phyloP scores from a whole-genome alignment of 208 protist genomes.

The Endotrypanum monterogeii region DNA sequence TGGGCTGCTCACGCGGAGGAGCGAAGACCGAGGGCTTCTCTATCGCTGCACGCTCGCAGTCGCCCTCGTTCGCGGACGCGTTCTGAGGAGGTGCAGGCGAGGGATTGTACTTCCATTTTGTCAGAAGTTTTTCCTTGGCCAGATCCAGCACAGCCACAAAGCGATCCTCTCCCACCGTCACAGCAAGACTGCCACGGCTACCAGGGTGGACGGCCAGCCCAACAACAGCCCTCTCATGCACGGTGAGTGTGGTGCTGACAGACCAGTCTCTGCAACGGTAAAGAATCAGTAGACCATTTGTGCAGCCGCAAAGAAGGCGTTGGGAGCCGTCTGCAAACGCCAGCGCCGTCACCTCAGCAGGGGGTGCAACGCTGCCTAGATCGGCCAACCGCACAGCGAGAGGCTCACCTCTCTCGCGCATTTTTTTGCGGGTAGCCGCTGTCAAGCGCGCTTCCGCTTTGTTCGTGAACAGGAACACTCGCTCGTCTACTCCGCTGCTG shows the following conservation, averaged over 20 bases:
- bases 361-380: slow-evolving; percentile 63
- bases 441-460: slow-evolving; percentile 50
- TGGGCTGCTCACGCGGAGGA: slow-evolving; percentile 38
- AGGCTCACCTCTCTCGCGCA: slow-evolving; percentile 43
- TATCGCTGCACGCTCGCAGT: slow-evolving; percentile 1
- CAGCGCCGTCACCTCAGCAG: slow-evolving; percentile 50
- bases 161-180: slow-evolving; percentile 65
- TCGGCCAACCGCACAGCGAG: slow-evolving; percentile 55
- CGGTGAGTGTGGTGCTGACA: slow-evolving; percentile 31
- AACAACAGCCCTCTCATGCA: slow-evolving; percentile 59
- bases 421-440: slow-evolving; percentile 24
- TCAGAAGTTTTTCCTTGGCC: slow-evolving; percentile 48
- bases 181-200: slow-evolving; percentile 48
- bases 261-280: slow-evolving; percentile 79
- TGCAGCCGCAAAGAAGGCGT: slow-evolving; percentile 61
- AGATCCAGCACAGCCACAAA: slow-evolving; percentile 69
- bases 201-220: slow-evolving; percentile 56
- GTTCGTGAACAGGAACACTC: slow-evolving; percentile 77
- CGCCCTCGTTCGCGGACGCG: background rate
- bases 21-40: slow-evolving; percentile 4
- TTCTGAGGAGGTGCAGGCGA: background rate
- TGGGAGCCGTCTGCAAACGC: slow-evolving; percentile 44
- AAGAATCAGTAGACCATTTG: slow-evolving; percentile 55
- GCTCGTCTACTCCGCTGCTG: slow-evolving; percentile 73
- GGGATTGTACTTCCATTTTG: slow-evolving; percentile 78